A percentile compares a stretch with the other conserved stretches of the same genome.
Evolutionary conservation across 75 land plant species (phyloP).

Genomic region (Cunninghamia lanceolata): DNA sequence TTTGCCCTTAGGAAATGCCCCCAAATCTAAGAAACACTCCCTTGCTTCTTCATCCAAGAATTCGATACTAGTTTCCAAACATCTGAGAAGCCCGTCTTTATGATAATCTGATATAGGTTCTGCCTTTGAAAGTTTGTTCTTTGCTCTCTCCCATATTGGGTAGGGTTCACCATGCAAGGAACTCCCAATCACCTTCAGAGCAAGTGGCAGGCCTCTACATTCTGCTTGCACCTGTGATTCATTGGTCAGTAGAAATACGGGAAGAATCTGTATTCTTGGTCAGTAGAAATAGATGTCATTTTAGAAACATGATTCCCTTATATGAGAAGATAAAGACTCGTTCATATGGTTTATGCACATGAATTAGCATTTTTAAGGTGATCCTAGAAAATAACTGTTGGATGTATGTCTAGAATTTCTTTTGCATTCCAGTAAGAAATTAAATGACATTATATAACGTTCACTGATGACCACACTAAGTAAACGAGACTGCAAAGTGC

Average conservation of each 20-base stretch:
- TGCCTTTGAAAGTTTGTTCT: constrained; percentile 36
- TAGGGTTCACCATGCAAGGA: constrained; percentile 37
- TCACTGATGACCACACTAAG: background rate
- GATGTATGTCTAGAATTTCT: background rate
- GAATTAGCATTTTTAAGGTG: background rate
- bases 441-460: too few species aligned
- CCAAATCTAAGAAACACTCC: constrained; percentile 66
- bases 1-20: constrained; percentile 58
- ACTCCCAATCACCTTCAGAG: constrained; percentile 63
- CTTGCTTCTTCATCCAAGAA: constrained; percentile 22
- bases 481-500: background rate
- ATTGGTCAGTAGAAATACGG: background rate
- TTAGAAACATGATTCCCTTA: background rate
- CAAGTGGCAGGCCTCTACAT: constrained; percentile 63
- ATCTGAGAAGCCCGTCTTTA: constrained; percentile 37
- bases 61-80: constrained; percentile 43
- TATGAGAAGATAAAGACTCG: background rate
- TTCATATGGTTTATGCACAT: background rate
- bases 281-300: background rate
- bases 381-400: background rate
- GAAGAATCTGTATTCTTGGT: background rate
- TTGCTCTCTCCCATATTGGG: constrained; percentile 40
- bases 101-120: constrained; percentile 48
- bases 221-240: constrained; percentile 33
- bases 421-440: background rate